Percentiles rank a stretch among this genome's conserved stretches.
Conservation (phyloP, 106 monocot genomes). For the Dendrobium catenatum region DNA sequence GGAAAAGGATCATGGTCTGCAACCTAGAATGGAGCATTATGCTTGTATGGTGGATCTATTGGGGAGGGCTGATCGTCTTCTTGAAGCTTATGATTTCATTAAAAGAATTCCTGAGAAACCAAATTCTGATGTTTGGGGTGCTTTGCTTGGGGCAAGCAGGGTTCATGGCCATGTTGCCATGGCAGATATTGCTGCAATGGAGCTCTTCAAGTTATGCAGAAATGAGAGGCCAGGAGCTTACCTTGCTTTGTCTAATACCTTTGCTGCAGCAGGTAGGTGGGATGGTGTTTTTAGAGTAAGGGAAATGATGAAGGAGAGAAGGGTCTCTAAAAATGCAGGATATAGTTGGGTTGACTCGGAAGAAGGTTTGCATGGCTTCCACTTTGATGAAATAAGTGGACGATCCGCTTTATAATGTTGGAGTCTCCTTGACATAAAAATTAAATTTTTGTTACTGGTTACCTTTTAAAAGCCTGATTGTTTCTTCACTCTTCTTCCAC, state of each 20-base stretch:
- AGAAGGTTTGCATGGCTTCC: conserved; percentile 10
- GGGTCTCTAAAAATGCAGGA: conserved; percentile 55
- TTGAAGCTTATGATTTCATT: conserved; percentile 63
- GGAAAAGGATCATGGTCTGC: conserved; percentile 52
- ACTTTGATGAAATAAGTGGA: not conserved
- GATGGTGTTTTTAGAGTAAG: conserved; percentile 59
- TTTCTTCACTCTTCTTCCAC: no score
- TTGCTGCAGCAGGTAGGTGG: conserved; percentile 78
- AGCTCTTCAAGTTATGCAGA: conserved; percentile 53
- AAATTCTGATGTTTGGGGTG: conserved; percentile 80
- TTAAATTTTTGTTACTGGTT: no score
- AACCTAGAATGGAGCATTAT: conserved; percentile 86
- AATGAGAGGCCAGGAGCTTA: conserved; percentile 77
- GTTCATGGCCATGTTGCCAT: conserved; percentile 73
- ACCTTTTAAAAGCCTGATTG: no score
- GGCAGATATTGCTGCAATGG: conserved; percentile 65
- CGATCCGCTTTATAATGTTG: not conserved
- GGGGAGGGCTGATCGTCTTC: conserved; percentile 51
- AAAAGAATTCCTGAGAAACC: conserved; percentile 55
- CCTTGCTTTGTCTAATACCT: conserved; percentile 77
- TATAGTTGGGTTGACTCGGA: conserved; percentile 57
- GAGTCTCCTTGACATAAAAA: no score
- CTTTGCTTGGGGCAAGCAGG: conserved; percentile 73
- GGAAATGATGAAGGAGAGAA: conserved; percentile 72
- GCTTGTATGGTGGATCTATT: conserved; percentile 86